Conservation (phyloP, 2,329 filamentous ascomycete genomes). For the Epichloe brachyelytri region DNA sequence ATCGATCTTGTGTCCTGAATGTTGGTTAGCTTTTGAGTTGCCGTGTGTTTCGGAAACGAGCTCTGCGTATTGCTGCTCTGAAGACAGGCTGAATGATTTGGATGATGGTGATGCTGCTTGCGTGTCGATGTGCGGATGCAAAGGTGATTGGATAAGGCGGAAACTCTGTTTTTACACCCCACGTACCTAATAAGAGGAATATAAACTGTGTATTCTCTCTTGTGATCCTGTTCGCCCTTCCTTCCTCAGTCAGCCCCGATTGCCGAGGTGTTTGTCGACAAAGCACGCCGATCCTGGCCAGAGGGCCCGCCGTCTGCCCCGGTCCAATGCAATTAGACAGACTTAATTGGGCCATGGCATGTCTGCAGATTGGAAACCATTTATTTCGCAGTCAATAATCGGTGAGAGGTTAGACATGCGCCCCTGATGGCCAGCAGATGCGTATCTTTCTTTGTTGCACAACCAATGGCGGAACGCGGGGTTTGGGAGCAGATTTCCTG, state of each 20-base stretch:
- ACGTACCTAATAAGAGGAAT: neutral
- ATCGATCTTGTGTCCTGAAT: neutral
- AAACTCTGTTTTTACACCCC: neutral
- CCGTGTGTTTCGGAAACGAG: no score
- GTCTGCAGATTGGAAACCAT: neutral
- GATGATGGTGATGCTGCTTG: neutral
- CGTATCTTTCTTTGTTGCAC: neutral
- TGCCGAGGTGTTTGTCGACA: constrained; percentile 1
- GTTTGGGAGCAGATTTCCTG: neutral
- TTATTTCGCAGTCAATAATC: neutral
- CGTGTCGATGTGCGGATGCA: neutral
- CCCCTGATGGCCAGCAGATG: neutral
- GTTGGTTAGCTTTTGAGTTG: no score
- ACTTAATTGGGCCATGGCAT: neutral
- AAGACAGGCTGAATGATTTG: neutral
- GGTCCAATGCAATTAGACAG: neutral
- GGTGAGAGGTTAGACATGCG: neutral
- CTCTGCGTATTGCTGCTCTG: no score
- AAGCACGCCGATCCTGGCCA: constrained; percentile 1
- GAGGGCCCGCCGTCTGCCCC: neutral
- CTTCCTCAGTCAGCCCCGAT: neutral
- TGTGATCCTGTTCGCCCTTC: neutral
- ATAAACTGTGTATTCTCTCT: neutral
- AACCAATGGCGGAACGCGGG: neutral
- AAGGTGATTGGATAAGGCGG: neutral